These are phyloP conservation scores for Mucor sp. DNA, from an alignment of 371 early-diverging fungal species.

Conservation along the genomic window DNA sequence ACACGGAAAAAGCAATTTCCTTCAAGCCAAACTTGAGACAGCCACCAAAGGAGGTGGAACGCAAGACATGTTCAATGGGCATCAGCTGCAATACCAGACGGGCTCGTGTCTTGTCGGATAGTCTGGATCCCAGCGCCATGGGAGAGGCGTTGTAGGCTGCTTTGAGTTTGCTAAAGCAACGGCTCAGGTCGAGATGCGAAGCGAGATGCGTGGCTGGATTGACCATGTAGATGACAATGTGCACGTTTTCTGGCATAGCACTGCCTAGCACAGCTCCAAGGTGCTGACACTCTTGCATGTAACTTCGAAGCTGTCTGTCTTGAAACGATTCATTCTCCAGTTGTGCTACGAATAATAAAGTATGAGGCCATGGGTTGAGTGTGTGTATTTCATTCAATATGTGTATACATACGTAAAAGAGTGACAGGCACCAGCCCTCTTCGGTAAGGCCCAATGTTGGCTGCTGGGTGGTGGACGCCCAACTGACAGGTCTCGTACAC, in stretches of 20 bases:
- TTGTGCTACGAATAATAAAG: conserved; percentile 17
- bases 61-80: conserved; percentile 57
- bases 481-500: conserved; percentile 58
- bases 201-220: conserved; percentile 55
- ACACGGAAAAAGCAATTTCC: conserved; percentile 57
- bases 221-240: conserved; percentile 62
- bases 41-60: conserved; percentile 45
- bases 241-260: conserved; percentile 28
- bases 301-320: conserved; percentile 51
- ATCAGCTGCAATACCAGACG: conserved; percentile 57
- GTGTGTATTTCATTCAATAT: no score
- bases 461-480: conserved; percentile 58
- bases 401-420: conserved; percentile 41
- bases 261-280: conserved; percentile 49
- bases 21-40: conserved; percentile 42
- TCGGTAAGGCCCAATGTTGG: conserved; percentile 40
- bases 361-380: neutral
- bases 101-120: conserved; percentile 25
- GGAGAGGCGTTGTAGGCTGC: conserved; percentile 13
- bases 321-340: conserved; percentile 37
- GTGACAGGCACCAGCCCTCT: conserved; percentile 56
- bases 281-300: conserved; percentile 51
- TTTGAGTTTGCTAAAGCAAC: conserved; percentile 57
- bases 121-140: neutral
- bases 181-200: conserved; percentile 55